Evolutionary conservation across 495 filamentous ascomycete genomes (phyloP), one percentile per base, ranked within the genome.

Genomic region (Neurospora sp.): DNA sequence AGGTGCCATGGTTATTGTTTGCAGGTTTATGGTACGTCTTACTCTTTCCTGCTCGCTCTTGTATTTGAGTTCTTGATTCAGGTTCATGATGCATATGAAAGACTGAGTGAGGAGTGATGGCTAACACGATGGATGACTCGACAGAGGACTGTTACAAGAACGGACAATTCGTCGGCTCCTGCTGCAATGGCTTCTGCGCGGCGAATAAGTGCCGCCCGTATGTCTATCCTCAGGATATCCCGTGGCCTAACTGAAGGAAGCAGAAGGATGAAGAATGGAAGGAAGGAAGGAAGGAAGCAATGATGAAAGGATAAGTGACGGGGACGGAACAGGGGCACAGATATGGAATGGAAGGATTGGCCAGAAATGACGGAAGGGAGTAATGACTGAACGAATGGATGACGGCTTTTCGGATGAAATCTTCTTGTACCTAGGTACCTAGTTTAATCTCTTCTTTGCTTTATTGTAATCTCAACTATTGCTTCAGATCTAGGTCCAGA

Each of bases 151-250:
- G 79, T 71, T 78, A 74, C 37, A 20, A 48, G 10, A 72, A 79
- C 14, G 77, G 77, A 20, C 77, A 79, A 46, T 79, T 48, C 5
- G 74, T 79, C 0, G 79, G 77, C 0, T 59, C 71, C n/a, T 80
- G 79, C 75, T 80, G 79, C 73, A 73, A 74, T 5, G 79, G 79
- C 3, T 80, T 68, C 46, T 80, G 79, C 40, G 79, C 79, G 0
- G 79, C 76, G 3, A 78, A 79, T 35, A 77, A 77, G 70, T 80
- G 79, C 74, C 68, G 79, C 35, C 79, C 79, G 27, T 80, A 75
- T 75, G 72, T 79, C 11, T 38, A 38, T 12, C 72, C 72, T 69
- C 53, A 65, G 53, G 27, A 35, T 65, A 65, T 65, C 53, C 27
- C 53, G 27, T 16, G 27, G 53, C 20, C 20, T 9, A 65, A 35